Conservation (phyloP, 352 stramenopile species). For the Globisporangium polare region DNA sequence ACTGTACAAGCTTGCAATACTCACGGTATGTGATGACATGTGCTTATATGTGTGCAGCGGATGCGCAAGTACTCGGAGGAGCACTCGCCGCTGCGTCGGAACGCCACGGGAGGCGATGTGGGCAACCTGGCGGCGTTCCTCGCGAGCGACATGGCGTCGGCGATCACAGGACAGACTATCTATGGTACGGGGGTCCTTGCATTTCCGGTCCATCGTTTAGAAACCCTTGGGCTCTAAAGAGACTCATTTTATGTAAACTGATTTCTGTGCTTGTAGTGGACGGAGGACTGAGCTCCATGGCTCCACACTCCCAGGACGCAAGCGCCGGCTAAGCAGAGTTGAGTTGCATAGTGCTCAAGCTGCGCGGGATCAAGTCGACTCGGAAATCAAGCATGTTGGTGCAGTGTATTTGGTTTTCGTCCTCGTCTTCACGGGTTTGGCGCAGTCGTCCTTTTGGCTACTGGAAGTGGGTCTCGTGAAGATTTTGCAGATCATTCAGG, state of each 20-base stretch:
- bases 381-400: too few relatives aligned
- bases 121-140: conserved; percentile 79
- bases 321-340: not conserved
- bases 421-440: too few relatives aligned
- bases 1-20: not conserved
- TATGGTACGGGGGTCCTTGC: conserved; percentile 57
- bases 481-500: not conserved
- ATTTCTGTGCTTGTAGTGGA: conserved; percentile 43
- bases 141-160: conserved; percentile 57
- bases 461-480: too few relatives aligned
- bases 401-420: too few relatives aligned
- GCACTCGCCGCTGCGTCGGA: conserved; percentile 62
- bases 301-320: conserved; percentile 29
- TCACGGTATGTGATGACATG: not conserved
- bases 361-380: not conserved
- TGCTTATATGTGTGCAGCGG: conserved; percentile 32
- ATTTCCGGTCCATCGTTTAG: too few relatives aligned
- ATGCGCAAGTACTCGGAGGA: conserved; percentile 77
- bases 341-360: too few relatives aligned
- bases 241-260: not conserved
- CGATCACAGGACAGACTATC: conserved; percentile 89
- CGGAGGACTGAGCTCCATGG: conserved; percentile 61
- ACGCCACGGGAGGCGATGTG: conserved; percentile 71
- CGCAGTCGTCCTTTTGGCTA: too few relatives aligned
- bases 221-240: not conserved